Percentiles rank a stretch among this genome's conserved stretches.
Conservation (phyloP, 768 basidiomycete genomes). For the Imleria badia region DNA sequence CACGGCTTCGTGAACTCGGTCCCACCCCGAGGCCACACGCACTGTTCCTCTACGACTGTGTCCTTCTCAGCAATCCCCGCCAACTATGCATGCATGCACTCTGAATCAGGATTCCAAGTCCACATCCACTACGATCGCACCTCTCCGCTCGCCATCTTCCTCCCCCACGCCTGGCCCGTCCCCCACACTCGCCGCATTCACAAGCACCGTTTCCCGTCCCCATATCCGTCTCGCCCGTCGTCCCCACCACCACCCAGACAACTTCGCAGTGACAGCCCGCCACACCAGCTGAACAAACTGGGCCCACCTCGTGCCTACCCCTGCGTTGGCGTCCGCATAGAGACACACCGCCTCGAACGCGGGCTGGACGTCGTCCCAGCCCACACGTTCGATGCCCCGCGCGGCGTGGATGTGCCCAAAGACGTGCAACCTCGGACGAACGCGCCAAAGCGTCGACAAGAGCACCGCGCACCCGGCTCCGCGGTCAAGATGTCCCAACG, state of each 20-base stretch:
- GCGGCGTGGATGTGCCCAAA: slow-evolving; percentile 45
- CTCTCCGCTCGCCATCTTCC: slow-evolving; percentile 18
- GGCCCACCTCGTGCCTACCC: slow-evolving; percentile 9
- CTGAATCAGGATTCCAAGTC: slow-evolving; percentile 5
- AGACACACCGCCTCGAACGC: slow-evolving; percentile 32
- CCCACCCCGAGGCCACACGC: too few relatives aligned
- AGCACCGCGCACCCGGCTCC: slow-evolving; percentile 35
- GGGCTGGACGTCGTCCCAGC: slow-evolving; percentile 33
- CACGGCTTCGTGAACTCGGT: too few relatives aligned
- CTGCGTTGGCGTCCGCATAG: background rate
- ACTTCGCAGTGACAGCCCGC: slow-evolving; percentile 6
- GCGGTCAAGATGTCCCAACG: slow-evolving; percentile 34
- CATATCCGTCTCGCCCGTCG: slow-evolving; percentile 2
- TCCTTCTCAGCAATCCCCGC: too few relatives aligned
- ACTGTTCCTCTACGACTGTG: too few relatives aligned
- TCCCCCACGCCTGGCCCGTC: slow-evolving; percentile 17
- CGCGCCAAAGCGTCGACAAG: slow-evolving; percentile 31
- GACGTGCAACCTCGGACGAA: slow-evolving; percentile 38
- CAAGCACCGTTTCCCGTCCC: slow-evolving; percentile 25
- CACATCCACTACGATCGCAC: slow-evolving; percentile 31
- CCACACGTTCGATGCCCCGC: slow-evolving; percentile 33
- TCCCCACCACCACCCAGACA: slow-evolving; percentile 9
- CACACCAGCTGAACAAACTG: slow-evolving; percentile 17
- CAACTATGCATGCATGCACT: background rate
- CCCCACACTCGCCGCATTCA: slow-evolving; percentile 33